Evolutionary conservation across 148 eudicot species (phyloP), one percentile per base, ranked within the genome.

Genomic region (Suaeda aralocaspica): DNA sequence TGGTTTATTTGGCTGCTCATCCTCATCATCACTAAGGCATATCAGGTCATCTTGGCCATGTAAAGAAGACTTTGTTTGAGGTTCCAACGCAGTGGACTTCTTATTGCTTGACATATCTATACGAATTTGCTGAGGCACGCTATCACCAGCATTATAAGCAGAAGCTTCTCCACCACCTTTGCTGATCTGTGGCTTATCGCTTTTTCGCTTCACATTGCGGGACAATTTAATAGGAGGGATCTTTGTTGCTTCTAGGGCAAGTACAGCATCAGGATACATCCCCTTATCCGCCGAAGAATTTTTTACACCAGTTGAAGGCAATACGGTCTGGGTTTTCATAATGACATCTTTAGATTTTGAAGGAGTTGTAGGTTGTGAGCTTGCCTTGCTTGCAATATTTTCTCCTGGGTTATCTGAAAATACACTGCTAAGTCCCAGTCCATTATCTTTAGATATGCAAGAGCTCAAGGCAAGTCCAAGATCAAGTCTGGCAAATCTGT

Each of bases 21-120:
- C 88, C 65, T 94, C 99, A 75, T 95, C 99, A 82, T 95, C 99
- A 76, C 96, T 94, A 24, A 89, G 87, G 73, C 92, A 80, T 64
- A 95, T 86, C 71, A 95, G 73, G 69, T 82, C 85, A 67, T 64
- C 75, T 64, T 72, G 78, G 48, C 71, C 86, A 70, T 29, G 60
- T 34, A 79, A 76, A 69, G 79, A 67, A 50, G 68, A 73, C 70
- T 72, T 77, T 44, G 56, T 48, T 69, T 81, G 78, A 78, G 72
- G 57, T 59, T 73, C 80, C 52, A 56, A 64, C 41, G 52, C 26
- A 51, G 75, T 46, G 66, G 75, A 68, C 53, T 58, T 67, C 75
- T 68, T 71, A 58, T 67, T 33, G 56, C 70, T 30, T 16, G 39
- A 59, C 22, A 33, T 41, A 44, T 48, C 76, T 33, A 74, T 75